Base-by-base conservation (phyloP, 1,139 yeast species). In the Blastobotrys illinoisensis region DNA sequence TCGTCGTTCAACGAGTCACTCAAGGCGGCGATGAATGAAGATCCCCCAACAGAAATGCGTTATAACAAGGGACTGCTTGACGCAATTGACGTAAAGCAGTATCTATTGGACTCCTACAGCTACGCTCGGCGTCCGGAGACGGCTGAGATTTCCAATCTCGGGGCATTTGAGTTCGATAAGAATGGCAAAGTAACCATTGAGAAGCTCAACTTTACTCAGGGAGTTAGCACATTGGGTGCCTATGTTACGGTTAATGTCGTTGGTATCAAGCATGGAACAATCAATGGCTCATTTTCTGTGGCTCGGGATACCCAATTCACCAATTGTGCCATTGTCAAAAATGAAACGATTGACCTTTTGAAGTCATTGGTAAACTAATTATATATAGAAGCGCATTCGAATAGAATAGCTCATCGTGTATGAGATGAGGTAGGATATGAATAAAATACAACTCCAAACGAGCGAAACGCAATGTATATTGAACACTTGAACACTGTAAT, bases 121-220 rank as follows among this genome's bases (percentile, higher is more conserved):
- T 32, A 49, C 19, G 52, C 49, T 6, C 19, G 20, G 7, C 52
- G 65, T 32, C 49, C 56, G 11, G 50, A 54, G 9, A 21, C 60
- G 9, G 61, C 54, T 7, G 65, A 62, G 50, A 47, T 62, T 9
- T 62, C 65, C 18, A 62, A 62, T 54, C 57, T 62, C 20, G 65
- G 65, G 26, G 53, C 56, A 9, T 52, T 55, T 16, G 44, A 53
- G 7, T 32, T 52, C 16, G 23, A 21, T 6, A 46, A 45, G 9
- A 47, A 44, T 11, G 51, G 52, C 36, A 44, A 47, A 2, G 47
- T 48, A 36, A 26, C 49, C 11, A 46, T 54, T 45, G 47, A 49
- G 3, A 46, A 40, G 16, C 48, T 58, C 23, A 28, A 48, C 24
- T 58, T 58, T 46, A 50, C 54, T 21, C 61, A 58, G 47, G 59